Evolutionary conservation across 1,284 basidiomycete genomes (phyloP), one percentile per base, ranked within the genome.

Genomic region (Apiotrichum domesticum): DNA sequence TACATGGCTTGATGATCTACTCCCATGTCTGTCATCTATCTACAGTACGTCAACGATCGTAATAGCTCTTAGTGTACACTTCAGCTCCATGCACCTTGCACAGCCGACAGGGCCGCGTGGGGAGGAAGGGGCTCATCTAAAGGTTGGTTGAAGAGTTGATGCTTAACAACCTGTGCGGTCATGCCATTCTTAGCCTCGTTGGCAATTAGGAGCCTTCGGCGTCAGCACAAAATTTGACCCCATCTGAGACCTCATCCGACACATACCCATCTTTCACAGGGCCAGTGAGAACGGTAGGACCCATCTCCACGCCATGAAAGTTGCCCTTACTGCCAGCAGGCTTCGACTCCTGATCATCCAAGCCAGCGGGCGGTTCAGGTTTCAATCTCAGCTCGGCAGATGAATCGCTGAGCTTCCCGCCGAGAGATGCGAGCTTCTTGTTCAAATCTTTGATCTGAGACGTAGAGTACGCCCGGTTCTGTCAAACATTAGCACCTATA

Each of bases 381-480:
- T 60, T 67, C 40, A 63, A 51, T 51, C 64, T 68, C 59, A 66
- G 63, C 34, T 57, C 58, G 1, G 63, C 46, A 1, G 61, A 45
- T 8, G 52, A 56, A 32, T 64, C 54, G 42, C 46, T 21, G 4
- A 57, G 57, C 54, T 55, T 66, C 35, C 33, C 34, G 10, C 21
- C 48, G 14, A 76, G 73, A 29, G 72, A 66, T 6, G 57, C 60
- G 4, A 98, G 79, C 75, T 98, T 98, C 73, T 88, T 85, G 43
- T 89, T 88, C 43, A 98, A 78, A 76, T 98, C 94, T 14, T 82
- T 78, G 2, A 98, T 80, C 72, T 97, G 93, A 0, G 88, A 87
- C 0, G 92, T 90, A 1, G 88, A 86, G 71, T 96, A 96, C 55
- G 87, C 87, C 44, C 90, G 87, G 68, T 96, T 96, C 93, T 96